Evolutionary conservation across 2,329 filamentous ascomycete species (phyloP).

Genomic region (Macrophomina pseudophaseolina): DNA sequence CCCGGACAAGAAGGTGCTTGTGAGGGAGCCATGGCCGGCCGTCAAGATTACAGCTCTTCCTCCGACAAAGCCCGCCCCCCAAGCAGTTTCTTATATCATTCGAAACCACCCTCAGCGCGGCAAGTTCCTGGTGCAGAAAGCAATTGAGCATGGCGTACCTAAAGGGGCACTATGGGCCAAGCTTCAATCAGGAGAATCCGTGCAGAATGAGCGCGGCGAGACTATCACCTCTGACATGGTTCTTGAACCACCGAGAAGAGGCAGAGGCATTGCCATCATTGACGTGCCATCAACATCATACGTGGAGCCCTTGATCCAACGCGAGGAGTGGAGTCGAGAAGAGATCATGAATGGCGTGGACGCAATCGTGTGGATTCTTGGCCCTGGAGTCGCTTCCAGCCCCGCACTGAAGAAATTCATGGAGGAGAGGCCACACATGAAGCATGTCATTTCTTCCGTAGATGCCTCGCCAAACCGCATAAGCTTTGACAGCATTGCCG

Average conservation of each 20-base stretch:
- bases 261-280: slow-evolving; percentile 77
- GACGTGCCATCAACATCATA: slow-evolving; percentile 77
- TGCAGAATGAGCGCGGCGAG: slow-evolving; percentile 67
- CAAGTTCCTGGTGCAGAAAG: slow-evolving; percentile 74
- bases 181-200: slow-evolving; percentile 67
- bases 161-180: slow-evolving; percentile 62
- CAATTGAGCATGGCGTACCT: slow-evolving; percentile 67
- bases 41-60: slow-evolving; percentile 70
- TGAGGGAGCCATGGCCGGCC: slow-evolving; percentile 80
- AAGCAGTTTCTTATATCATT: slow-evolving; percentile 85
- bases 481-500: slow-evolving; percentile 68
- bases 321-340: slow-evolving; percentile 72
- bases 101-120: slow-evolving; percentile 74
- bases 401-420: slow-evolving; percentile 72
- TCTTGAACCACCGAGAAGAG: slow-evolving; percentile 68
- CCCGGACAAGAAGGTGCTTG: slow-evolving; percentile 72
- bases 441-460: slow-evolving; percentile 78
- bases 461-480: slow-evolving; percentile 80
- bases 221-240: slow-evolving; percentile 87
- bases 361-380: slow-evolving; percentile 82
- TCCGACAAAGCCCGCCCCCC: slow-evolving; percentile 65
- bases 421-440: slow-evolving; percentile 60
- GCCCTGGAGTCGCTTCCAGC: slow-evolving; percentile 68
- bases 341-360: slow-evolving; percentile 70
- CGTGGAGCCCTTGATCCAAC: slow-evolving; percentile 69